phyloP scores from a whole-genome alignment of 177 flowering plant genomes.

The Vitis hybrid region DNA sequence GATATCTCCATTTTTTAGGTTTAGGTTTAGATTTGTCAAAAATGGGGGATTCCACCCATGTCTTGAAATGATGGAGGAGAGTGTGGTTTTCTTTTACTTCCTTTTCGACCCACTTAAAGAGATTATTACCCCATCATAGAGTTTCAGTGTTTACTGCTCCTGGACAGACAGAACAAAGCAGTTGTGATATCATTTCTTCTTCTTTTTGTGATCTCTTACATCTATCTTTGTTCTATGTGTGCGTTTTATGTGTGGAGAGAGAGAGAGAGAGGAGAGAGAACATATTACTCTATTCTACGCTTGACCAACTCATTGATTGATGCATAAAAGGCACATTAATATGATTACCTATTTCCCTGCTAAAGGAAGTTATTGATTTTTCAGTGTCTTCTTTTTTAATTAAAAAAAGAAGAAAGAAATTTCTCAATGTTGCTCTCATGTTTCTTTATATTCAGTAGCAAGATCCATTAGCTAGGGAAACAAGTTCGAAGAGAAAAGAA shows the following conservation, averaged over 20 bases:
- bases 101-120: slow-evolving; percentile 25
- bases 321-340: no score
- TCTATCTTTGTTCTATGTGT: slow-evolving; percentile 7
- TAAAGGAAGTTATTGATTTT: no score
- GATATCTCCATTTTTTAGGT: slow-evolving; percentile 35
- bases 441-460: no score
- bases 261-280: slow-evolving; percentile 5
- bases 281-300: neutral
- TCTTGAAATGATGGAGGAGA: slow-evolving; percentile 21
- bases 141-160: slow-evolving; percentile 16
- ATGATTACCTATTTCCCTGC: no score
- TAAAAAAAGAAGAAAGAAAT: no score
- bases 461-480: no score
- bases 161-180: slow-evolving; percentile 33
- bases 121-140: slow-evolving; percentile 39
- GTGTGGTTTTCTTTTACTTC: slow-evolving; percentile 14
- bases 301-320: no score
- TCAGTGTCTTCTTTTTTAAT: no score
- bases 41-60: slow-evolving; percentile 9
- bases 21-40: slow-evolving; percentile 26
- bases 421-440: no score
- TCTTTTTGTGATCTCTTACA: slow-evolving; percentile 40
- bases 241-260: neutral
- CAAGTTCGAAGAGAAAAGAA: neutral
- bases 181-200: slow-evolving; percentile 10